These are phyloP conservation scores for Fistulinella cinereoalba DNA, from an alignment of 1,284 basidiomycete species.

Conservation along the genomic window DNA sequence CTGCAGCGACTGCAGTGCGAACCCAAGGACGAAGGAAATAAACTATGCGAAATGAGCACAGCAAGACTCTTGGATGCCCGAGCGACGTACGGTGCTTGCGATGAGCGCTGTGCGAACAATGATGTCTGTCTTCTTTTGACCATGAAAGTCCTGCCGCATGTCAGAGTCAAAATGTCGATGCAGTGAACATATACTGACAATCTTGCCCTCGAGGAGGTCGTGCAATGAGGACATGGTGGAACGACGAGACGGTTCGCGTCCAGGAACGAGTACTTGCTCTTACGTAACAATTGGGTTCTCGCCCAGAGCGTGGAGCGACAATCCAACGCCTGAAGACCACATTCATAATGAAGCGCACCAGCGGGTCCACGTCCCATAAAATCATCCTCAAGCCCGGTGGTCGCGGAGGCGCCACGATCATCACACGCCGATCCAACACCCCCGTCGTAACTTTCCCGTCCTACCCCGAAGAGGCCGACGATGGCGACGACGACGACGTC, in stretches of 20 bases:
- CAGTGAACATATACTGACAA: conserved; percentile 34
- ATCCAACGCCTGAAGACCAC: no score
- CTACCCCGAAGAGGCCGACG: conserved; percentile 28
- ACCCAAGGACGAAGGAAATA: conserved; percentile 62
- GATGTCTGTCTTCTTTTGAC: conserved; percentile 60
- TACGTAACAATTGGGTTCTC: no score
- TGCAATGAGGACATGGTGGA: conserved; percentile 32
- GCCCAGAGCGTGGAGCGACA: no score
- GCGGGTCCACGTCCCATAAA: conserved; percentile 35
- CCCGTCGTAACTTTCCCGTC: conserved; percentile 19
- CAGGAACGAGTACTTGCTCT: no score
- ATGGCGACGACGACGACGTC: conserved; percentile 20
- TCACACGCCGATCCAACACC: conserved; percentile 31
- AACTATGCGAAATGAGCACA: conserved; percentile 37
- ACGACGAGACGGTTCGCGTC: no score
- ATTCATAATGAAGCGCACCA: conserved; percentile 25
- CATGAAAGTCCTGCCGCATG: conserved; percentile 63
- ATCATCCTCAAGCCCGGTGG: conserved; percentile 53
- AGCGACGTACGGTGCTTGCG: conserved; percentile 40
- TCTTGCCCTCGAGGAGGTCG: conserved; percentile 52
- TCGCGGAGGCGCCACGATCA: conserved; percentile 32
- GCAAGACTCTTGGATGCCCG: background rate
- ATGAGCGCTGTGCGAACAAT: conserved; percentile 47
- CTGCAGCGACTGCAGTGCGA: conserved; percentile 57
- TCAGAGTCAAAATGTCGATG: background rate